Conservation (phyloP, 805 yeast genomes). For the Saccharomycopsis malanga region DNA sequence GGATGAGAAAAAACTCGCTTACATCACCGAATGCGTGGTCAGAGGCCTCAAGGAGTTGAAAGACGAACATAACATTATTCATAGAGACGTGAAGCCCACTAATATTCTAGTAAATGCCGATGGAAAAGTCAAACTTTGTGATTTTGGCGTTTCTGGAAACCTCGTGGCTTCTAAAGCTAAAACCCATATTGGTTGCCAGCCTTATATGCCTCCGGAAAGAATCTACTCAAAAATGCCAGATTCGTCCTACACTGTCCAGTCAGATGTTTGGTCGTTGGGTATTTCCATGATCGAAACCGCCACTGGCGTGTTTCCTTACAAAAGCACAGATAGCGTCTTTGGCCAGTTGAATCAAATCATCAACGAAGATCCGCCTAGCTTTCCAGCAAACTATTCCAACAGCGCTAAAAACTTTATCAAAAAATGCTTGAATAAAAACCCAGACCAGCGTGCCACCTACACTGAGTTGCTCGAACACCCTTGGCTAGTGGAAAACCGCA, state of each 20-base stretch:
- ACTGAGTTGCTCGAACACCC: constrained; percentile 69
- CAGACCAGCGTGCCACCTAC: constrained; percentile 77
- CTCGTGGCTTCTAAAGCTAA: constrained; percentile 90
- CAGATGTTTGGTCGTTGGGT: constrained; percentile 95
- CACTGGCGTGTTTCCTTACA: constrained; percentile 90
- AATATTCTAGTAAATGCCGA: constrained; percentile 74
- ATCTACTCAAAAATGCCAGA: constrained; percentile 68
- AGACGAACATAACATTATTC: constrained; percentile 87
- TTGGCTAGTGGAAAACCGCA: constrained; percentile 49
- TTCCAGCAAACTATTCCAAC: constrained; percentile 59
- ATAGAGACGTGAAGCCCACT: constrained; percentile 95
- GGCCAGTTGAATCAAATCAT: constrained; percentile 93
- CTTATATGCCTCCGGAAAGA: constrained; percentile 98
- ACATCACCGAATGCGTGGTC: constrained; percentile 72
- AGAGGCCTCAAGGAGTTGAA: constrained; percentile 77
- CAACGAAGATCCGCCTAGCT: constrained; percentile 86
- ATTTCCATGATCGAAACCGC: constrained; percentile 82
- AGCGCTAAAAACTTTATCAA: constrained; percentile 79
- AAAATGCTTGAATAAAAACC: constrained; percentile 71
- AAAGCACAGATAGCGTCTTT: constrained; percentile 87
- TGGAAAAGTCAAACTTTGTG: constrained; percentile 90
- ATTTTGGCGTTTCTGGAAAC: constrained; percentile 94
- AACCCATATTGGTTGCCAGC: constrained; percentile 95
- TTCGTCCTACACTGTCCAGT: constrained; percentile 80
- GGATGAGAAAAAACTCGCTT: constrained; percentile 74